Evolutionary conservation across 371 early-diverging fungal genomes (phyloP).

Genomic region (Syncephalastrum monosporum): DNA sequence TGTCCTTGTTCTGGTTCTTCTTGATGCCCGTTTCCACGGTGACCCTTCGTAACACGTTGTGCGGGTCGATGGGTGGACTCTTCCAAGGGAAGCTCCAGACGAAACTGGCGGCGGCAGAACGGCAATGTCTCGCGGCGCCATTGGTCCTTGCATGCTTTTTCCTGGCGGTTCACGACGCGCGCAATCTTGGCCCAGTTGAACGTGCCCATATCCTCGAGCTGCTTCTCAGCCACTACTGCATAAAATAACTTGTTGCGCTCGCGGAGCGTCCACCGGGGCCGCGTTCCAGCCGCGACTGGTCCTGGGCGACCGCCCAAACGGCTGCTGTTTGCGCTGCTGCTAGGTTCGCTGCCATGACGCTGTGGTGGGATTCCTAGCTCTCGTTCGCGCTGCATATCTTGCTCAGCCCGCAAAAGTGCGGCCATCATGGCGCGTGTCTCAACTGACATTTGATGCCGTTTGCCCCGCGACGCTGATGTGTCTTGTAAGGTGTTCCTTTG

Average conservation of each 20-base stretch:
- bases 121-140: conserved; percentile 44
- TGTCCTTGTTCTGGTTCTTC: too few relatives aligned
- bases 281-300: background rate
- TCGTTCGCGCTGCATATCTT: too few relatives aligned
- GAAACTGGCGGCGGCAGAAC: too few relatives aligned
- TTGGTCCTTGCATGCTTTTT: conserved; percentile 48
- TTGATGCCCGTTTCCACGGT: background rate
- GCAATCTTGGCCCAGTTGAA: conserved; percentile 38
- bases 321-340: conserved; percentile 1
- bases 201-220: conserved; percentile 33
- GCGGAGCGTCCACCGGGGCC: conserved; percentile 32
- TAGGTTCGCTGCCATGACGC: background rate
- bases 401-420: too few relatives aligned
- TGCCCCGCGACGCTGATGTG: too few relatives aligned
- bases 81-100: conserved; percentile 3
- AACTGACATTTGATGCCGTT: too few relatives aligned
- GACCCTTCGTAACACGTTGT: background rate
- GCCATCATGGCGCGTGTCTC: too few relatives aligned
- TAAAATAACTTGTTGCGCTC: conserved; percentile 21
- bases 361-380: too few relatives aligned
- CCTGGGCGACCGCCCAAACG: background rate
- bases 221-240: conserved; percentile 31
- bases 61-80: background rate
- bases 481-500: too few relatives aligned
- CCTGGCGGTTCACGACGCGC: conserved; percentile 18